Evolutionary conservation across 75 land plant species (phyloP).

Genomic region (Isoetes taiwanensis): DNA sequence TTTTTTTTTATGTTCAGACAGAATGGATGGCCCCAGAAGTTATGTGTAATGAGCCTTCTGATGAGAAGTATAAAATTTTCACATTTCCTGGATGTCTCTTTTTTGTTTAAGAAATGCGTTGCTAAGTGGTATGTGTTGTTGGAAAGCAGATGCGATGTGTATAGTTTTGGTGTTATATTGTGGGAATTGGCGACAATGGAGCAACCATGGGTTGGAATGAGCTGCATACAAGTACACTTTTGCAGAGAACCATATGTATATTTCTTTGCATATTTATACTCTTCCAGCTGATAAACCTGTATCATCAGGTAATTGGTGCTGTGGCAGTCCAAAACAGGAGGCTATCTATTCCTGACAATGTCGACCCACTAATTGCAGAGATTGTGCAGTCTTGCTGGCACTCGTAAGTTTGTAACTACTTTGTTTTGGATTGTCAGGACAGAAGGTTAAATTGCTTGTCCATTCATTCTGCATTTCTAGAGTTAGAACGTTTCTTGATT

Average conservation of each 20-base stretch:
- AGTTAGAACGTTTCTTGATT: no score
- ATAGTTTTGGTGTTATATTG: conserved; percentile 75
- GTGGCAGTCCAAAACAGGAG: neutral
- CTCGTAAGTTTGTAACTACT: no score
- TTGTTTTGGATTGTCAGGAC: no score
- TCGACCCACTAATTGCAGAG: neutral
- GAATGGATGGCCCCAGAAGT: conserved; percentile 98
- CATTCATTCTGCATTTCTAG: no score
- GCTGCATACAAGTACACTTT: conserved; percentile 70
- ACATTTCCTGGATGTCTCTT: no score
- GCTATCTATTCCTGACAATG: neutral
- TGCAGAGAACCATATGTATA: neutral
- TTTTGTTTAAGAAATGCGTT: neutral
- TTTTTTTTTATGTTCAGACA: conserved; percentile 35
- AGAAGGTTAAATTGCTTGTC: no score
- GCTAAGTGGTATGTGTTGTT: neutral
- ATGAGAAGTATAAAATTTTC: conserved; percentile 45
- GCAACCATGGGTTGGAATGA: conserved; percentile 69
- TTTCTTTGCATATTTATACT: neutral
- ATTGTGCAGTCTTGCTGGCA: neutral
- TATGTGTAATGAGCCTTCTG: conserved; percentile 67
- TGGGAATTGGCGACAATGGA: conserved; percentile 87
- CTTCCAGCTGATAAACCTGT: no score
- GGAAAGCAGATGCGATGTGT: conserved; percentile 43
- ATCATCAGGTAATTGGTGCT: conserved; percentile 4